Conservation (phyloP, 2,329 filamentous ascomycete genomes). For the Xylaria sp. region DNA sequence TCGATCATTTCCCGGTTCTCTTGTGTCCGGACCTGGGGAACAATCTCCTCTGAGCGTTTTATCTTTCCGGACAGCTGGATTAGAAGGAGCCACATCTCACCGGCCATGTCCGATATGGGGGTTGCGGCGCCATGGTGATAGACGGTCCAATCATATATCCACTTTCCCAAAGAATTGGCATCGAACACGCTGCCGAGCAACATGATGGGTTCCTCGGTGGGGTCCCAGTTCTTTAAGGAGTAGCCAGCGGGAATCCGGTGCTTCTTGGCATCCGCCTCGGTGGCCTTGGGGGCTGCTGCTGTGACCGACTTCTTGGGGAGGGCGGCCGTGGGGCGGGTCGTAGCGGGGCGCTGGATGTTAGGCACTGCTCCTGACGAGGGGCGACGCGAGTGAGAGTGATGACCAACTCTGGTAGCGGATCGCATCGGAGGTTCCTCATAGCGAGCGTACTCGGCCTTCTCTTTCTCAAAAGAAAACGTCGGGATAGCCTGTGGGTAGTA, state of each 20-base stretch:
- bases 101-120: slow-evolving; percentile 89
- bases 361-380: slow-evolving; percentile 55
- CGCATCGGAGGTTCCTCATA: slow-evolving; percentile 52
- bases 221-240: slow-evolving; percentile 98
- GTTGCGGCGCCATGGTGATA: slow-evolving; percentile 84
- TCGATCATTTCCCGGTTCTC: slow-evolving; percentile 84
- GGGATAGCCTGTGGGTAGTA: slow-evolving; percentile 62
- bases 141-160: slow-evolving; percentile 99
- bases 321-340: slow-evolving; percentile 58
- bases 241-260: slow-evolving; percentile 88
- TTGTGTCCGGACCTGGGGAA: slow-evolving; percentile 74
- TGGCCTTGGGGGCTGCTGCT: slow-evolving; percentile 57
- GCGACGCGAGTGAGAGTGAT: slow-evolving; percentile 56
- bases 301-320: slow-evolving; percentile 53
- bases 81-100: slow-evolving; percentile 92
- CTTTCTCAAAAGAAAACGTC: slow-evolving; percentile 51
- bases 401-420: slow-evolving; percentile 53
- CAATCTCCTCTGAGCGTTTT: slow-evolving; percentile 85
- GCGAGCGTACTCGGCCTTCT: slow-evolving; percentile 55
- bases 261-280: slow-evolving; percentile 67
- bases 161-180: slow-evolving; percentile 96
- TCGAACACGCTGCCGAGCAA: slow-evolving; percentile 96
- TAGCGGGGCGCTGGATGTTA: slow-evolving; percentile 62
- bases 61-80: slow-evolving; percentile 95
- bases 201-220: slow-evolving; percentile 90